A percentile compares a stretch with the other conserved stretches of the same genome.
Conservation (phyloP, 1,284 basidiomycete species). For the Microbotryum violaceum region DNA sequence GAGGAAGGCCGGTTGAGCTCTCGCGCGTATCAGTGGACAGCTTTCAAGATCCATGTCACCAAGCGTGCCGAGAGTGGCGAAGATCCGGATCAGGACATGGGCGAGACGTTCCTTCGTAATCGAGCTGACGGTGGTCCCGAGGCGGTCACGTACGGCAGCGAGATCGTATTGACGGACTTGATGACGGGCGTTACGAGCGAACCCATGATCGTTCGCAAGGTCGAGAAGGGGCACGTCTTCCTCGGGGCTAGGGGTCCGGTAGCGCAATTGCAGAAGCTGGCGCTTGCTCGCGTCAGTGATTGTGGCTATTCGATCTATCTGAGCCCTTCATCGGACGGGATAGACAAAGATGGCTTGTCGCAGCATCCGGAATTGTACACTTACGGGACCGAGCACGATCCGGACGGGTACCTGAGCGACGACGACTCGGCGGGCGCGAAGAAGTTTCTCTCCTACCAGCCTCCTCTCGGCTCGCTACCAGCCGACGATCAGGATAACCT, state of each 20-base stretch:
- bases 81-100: conserved; percentile 5
- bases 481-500: conserved; percentile 58
- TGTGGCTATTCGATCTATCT: conserved; percentile 4
- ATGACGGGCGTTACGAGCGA: conserved; percentile 75
- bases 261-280: conserved; percentile 93
- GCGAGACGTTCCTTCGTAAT: conserved; percentile 11
- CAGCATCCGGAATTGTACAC: conserved; percentile 64
- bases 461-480: conserved; percentile 62
- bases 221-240: conserved; percentile 70
- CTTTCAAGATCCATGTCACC: conserved; percentile 72
- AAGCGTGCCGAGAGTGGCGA: conserved; percentile 35
- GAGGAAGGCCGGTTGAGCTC: conserved; percentile 75
- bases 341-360: conserved; percentile 59
- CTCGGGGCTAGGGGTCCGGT: conserved; percentile 62
- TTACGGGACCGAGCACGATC: conserved; percentile 13
- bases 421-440: conserved; percentile 64
- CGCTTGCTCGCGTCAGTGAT: conserved; percentile 60
- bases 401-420: conserved; percentile 3
- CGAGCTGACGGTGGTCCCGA: conserved; percentile 51
- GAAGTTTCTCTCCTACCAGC: conserved; percentile 64
- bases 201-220: conserved; percentile 81
- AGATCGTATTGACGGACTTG: conserved; percentile 74
- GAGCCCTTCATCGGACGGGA: conserved; percentile 10
- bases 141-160: conserved; percentile 83
- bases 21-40: conserved; percentile 79